These are phyloP conservation scores for Suhomyces chickasaworum DNA, from an alignment of 1,139 yeast species.

Conservation along the genomic window DNA sequence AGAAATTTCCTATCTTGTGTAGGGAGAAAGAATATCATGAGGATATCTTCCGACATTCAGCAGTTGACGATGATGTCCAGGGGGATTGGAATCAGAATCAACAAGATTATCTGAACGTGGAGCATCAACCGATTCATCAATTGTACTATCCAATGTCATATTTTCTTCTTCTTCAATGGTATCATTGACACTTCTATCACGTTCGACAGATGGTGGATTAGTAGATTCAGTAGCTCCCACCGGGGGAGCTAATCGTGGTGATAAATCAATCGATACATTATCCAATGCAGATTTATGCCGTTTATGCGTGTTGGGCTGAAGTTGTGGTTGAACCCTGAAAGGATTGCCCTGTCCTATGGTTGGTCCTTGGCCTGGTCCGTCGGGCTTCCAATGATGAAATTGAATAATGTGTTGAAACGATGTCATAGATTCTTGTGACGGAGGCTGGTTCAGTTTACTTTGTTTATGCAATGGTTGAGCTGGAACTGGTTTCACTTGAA, in stretches of 20 bases:
- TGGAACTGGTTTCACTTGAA: conserved; percentile 48
- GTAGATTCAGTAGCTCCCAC: conserved; percentile 11
- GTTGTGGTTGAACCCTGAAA: conserved; percentile 15
- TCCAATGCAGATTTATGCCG: conserved; percentile 23
- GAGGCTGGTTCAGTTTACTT: conserved; percentile 36
- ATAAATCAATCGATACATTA: conserved; percentile 21
- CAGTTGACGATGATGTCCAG: conserved; percentile 17
- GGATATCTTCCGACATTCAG: conserved; percentile 23
- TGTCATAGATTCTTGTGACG: conserved; percentile 53
- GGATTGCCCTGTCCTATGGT: conserved; percentile 15
- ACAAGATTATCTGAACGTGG: conserved; percentile 13
- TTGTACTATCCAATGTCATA: conserved; percentile 16
- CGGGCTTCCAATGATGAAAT: conserved; percentile 57
- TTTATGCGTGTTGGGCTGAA: conserved; percentile 20
- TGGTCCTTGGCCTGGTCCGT: conserved; percentile 27
- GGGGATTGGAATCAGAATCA: conserved; percentile 16
- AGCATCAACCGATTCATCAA: conserved; percentile 15
- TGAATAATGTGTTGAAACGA: conserved; percentile 55
- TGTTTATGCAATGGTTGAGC: conserved; percentile 49
- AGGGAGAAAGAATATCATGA: conserved; percentile 20
- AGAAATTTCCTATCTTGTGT: background rate
- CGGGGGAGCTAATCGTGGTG: conserved; percentile 4
- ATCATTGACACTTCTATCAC: conserved; percentile 11
- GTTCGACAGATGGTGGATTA: conserved; percentile 1
- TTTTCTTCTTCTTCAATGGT: conserved; percentile 17